phyloP scores from a whole-genome alignment of 2,329 filamentous ascomycete species.

The Colletotrichum sp. region DNA sequence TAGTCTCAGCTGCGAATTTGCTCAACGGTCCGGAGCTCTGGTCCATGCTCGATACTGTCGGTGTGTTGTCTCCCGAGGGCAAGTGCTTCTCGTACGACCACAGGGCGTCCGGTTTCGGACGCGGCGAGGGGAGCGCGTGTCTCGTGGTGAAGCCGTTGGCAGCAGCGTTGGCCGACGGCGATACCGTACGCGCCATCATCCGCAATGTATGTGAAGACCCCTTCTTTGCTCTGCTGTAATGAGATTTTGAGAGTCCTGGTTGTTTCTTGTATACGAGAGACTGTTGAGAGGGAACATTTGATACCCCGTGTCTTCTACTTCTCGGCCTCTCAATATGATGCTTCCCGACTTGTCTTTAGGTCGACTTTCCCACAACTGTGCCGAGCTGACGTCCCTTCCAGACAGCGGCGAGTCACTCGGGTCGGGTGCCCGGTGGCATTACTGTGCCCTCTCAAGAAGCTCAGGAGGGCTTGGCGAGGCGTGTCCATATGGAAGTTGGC shows the following conservation, averaged over 20 bases:
- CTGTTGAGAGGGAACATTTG: background rate
- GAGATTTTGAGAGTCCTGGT: too few species aligned
- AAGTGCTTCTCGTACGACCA: constrained; percentile 34
- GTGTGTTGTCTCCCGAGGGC: constrained; percentile 29
- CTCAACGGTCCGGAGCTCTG: constrained; percentile 24
- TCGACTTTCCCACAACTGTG: background rate
- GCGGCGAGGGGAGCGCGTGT: constrained; percentile 44
- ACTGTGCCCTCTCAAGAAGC: constrained; percentile 38
- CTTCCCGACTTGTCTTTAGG: background rate
- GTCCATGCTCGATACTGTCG: constrained; percentile 4
- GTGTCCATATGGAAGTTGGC: background rate
- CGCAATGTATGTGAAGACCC: constrained; percentile 22
- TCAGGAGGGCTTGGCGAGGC: constrained; percentile 33
- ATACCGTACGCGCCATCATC: constrained; percentile 37
- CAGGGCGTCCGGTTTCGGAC: constrained; percentile 44
- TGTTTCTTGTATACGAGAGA: background rate
- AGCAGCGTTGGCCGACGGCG: constrained; percentile 42
- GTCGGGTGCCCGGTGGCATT: constrained; percentile 39
- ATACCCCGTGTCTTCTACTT: background rate
- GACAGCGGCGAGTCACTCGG: constrained; percentile 26
- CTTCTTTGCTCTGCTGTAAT: background rate
- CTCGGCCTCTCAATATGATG: background rate
- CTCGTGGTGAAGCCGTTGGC: constrained; percentile 45
- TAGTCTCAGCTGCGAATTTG: constrained; percentile 36
- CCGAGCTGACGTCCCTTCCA: background rate